Evolutionary conservation across 1,139 yeast species (phyloP), one percentile per base, ranked within the genome.

Genomic region (Pichia sorboxylosa): DNA sequence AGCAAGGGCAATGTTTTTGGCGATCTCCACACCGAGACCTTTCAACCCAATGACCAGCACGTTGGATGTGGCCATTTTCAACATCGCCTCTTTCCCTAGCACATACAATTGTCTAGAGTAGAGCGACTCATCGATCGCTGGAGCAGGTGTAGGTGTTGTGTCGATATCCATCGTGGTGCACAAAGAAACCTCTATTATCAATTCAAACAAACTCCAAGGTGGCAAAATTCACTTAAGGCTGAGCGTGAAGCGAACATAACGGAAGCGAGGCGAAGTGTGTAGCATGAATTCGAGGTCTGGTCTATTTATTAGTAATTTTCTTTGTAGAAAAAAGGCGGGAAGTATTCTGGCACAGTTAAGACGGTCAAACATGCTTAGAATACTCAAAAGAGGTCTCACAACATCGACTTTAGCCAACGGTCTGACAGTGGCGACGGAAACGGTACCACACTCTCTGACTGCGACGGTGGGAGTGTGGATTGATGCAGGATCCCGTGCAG

Each of bases 391-490:
- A n/a, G n/a, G n/a, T n/a, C n/a, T n/a, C 16, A 61, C 62, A 47
- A 74, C 80, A 19, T 70, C 90, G 3, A 68, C 73, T 6, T 62
- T 83, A 34, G 60, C 74, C 10, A 90, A 92, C 54, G 99, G 99
- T 1, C 59, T 90, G 33, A 90, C 97, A 0, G 94, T 87, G 30
- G 98, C 97, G 33, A 72, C 93, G 34, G 97, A 90, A 54, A 54
- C 67, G 28, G 74, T 82, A 57, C 97, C 98, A 9, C 79, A 83
- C 39, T 79, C 94, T 5, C 69, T 78, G 46, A 85, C 97, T 27
- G 97, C 98, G 42, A 90, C 98, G 3, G 96, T 92, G 10, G 98
- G 97, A 2, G 90, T 90, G 30, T 80, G 87, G 85, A 87, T 90
- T 43, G 95, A 92, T 57, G 96, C 98, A 29, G 99, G 99, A 1